These are phyloP conservation scores for Hansenula anomala DNA, from an alignment of 1,139 yeast species.

Conservation along the genomic window DNA sequence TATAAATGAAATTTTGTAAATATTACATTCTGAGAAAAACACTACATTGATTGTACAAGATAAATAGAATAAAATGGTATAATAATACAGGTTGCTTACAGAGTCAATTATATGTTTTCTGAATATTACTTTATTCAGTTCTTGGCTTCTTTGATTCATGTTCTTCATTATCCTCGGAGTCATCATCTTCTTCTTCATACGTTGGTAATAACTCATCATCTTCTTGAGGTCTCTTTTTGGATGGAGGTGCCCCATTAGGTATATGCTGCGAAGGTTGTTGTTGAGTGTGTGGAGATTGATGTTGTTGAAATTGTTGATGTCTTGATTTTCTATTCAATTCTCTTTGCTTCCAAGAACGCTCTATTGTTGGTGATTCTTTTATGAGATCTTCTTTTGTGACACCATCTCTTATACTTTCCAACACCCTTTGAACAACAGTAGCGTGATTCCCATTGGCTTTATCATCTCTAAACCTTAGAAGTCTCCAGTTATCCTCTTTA, in stretches of 20 bases:
- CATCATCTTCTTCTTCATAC: conserved; percentile 23
- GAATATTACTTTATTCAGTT: background rate
- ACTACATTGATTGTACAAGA: too few species aligned
- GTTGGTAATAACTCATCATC: conserved; percentile 4
- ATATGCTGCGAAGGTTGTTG: conserved; percentile 1
- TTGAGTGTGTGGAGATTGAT: conserved; percentile 3
- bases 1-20: too few species aligned
- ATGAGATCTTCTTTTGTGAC: conserved; percentile 74
- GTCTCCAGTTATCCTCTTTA: conserved; percentile 57
- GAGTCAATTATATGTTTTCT: too few species aligned
- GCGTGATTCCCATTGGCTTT: conserved; percentile 84
- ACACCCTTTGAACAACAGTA: conserved; percentile 73
- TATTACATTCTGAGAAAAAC: too few species aligned
- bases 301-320: conserved; percentile 4
- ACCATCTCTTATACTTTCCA: conserved; percentile 82
- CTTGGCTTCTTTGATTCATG: conserved; percentile 18
- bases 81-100: too few species aligned
- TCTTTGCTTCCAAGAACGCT: conserved; percentile 44
- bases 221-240: conserved; percentile 11
- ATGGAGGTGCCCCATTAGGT: background rate
- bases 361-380: conserved; percentile 40
- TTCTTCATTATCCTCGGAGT: conserved; percentile 31
- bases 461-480: conserved; percentile 89
- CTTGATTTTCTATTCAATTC: conserved; percentile 25
- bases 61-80: too few species aligned